phyloP scores from a whole-genome alignment of 257 asterid species.

The Penstemon newberryi region DNA sequence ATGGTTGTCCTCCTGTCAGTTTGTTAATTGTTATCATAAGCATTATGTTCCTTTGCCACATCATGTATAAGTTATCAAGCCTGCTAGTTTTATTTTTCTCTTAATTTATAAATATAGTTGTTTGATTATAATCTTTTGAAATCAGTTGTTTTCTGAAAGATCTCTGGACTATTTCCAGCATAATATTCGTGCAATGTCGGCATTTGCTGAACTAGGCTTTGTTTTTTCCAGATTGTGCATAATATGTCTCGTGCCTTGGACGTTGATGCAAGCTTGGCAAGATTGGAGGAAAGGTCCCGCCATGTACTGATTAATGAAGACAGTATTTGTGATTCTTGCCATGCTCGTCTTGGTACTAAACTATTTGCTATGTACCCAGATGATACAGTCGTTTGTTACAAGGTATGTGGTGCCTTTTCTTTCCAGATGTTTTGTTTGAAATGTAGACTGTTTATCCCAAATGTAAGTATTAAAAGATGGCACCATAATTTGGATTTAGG shows the following conservation, averaged over 20 bases:
- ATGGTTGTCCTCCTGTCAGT: constrained; percentile 30
- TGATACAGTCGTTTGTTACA: constrained; percentile 88
- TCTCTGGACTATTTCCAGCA: background rate
- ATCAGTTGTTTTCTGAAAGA: constrained; percentile 8
- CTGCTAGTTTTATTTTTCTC: constrained; percentile 7
- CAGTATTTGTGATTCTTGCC: constrained; percentile 89
- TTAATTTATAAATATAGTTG: background rate
- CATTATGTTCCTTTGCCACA: constrained; percentile 13
- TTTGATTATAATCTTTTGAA: background rate
- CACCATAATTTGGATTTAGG: background rate
- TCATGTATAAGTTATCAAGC: constrained; percentile 4
- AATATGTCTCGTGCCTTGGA: constrained; percentile 74
- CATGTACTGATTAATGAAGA: constrained; percentile 81
- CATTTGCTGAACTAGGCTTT: background rate
- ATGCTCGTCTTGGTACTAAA: constrained; percentile 93
- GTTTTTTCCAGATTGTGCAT: constrained; percentile 61
- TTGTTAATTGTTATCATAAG: constrained; percentile 14
- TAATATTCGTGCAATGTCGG: background rate
- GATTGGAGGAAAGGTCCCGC: constrained; percentile 91
- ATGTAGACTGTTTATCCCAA: background rate
- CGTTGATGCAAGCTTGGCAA: constrained; percentile 80
- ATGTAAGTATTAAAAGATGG: background rate
- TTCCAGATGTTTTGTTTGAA: background rate
- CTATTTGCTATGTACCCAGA: constrained; percentile 99
- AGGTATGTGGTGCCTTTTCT: constrained; percentile 51